Percentiles rank a stretch among this genome's conserved stretches.
phyloP scores from a whole-genome alignment of 768 basidiomycete species.

The Cubamyces sp. region DNA sequence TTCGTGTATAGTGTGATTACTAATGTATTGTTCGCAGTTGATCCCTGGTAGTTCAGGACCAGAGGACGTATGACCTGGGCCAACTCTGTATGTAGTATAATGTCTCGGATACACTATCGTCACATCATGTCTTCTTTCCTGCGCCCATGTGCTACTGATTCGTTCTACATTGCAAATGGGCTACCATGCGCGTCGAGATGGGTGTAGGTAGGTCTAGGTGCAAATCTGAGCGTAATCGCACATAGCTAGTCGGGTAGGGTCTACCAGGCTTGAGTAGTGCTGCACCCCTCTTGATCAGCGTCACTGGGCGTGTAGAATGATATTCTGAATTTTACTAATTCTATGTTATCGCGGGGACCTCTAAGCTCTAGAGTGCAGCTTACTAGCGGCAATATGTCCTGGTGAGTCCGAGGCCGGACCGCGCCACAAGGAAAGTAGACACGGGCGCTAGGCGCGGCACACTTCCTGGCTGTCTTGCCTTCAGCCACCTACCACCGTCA shows the following conservation, averaged over 20 bases:
- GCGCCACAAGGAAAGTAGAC: not conserved
- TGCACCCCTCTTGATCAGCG: too few species aligned
- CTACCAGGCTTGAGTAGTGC: too few species aligned
- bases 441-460: not conserved
- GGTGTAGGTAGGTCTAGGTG: too few species aligned
- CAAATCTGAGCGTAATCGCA: too few species aligned
- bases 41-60: constrained; percentile 76
- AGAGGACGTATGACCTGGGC: constrained; percentile 42
- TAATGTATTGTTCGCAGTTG: constrained; percentile 38
- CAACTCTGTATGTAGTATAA: not conserved
- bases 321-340: too few species aligned
- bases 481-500: constrained; percentile 2
- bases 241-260: too few species aligned
- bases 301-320: too few species aligned
- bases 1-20: not conserved
- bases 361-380: too few species aligned
- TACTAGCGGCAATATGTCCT: too few species aligned
- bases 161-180: too few species aligned
- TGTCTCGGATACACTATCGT: not conserved
- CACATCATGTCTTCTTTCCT: not conserved
- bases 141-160: not conserved
- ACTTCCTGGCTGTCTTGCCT: not conserved
- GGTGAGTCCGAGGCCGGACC: not conserved
- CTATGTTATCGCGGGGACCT: too few species aligned
- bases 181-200: too few species aligned